Evolutionary conservation across 352 stramenopile species (phyloP), one percentile per base, ranked within the genome.

Genomic region (Phytophthora quininea): DNA sequence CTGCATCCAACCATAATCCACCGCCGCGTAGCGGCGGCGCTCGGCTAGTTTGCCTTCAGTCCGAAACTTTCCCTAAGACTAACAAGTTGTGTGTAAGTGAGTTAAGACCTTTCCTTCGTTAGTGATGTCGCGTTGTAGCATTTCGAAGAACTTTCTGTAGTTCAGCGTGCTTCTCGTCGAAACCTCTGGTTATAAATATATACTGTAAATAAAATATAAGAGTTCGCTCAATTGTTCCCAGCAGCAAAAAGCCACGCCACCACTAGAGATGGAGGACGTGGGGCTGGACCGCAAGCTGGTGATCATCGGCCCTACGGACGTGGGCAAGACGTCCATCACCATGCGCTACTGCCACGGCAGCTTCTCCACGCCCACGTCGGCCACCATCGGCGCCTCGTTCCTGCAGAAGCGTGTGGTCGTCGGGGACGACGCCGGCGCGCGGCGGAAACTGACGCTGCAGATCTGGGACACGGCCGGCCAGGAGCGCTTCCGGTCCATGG

Each of bases 271-370:
- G 88, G 88, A 96, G 53, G 88, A 96, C 71, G 82, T 92, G 37
- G 88, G 86, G 37, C 80, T 96, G 30, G 89, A 96, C 79, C 84
- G 88, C 59, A 96, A 96, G 70, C 73, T 95, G 62, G 89, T 96
- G 64, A 95, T 96, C 73, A 84, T 96, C n/a, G 89, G 89, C 40
- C 82, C 86, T 58, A 95, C 89, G 51, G 89, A 96, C 68, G 89
- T 95, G 38, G 89, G 89, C 67, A 96, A 96, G 74, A 96, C 89
- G 32, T 95, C 86, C 31, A 90, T 96, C 59, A 95, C 86, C 4
- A 92, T 96, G 80, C 86, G 89, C 55, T 96, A 95, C 75, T 94
- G 86, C 67, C 86, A 96, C 65, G 86, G 86, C 35, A 92, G 75
- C 73, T 94, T 95, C 73, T 87, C 80, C 47, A 95, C 88, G 49